Percentiles rank a stretch among this genome's conserved stretches.
These are phyloP conservation scores for Penicillium sp. DNA, from an alignment of 2,329 filamentous ascomycete species.

Conservation along the genomic window DNA sequence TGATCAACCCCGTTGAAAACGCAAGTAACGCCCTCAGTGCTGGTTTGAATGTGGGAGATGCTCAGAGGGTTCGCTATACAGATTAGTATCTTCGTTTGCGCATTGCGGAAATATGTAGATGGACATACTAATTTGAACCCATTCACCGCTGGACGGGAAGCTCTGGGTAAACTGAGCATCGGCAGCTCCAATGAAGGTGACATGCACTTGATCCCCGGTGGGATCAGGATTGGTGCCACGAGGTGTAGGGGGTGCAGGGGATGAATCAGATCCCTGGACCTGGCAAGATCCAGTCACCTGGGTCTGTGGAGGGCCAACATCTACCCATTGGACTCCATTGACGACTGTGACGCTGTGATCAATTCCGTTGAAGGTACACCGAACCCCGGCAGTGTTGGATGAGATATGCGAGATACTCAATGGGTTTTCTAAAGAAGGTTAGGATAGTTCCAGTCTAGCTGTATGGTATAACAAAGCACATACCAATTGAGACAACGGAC, in stretches of 20 bases:
- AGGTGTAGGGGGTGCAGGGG: background rate
- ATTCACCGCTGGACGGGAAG: background rate
- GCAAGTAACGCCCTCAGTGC: conserved; percentile 2
- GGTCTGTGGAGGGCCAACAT: conserved; percentile 32
- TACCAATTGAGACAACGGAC: conserved; percentile 1
- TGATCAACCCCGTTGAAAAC: conserved; percentile 13
- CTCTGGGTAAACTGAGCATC: background rate
- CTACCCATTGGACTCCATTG: conserved; percentile 20
- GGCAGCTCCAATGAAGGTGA: conserved; percentile 8
- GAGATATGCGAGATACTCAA: conserved; percentile 27
- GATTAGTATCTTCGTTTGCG: conserved; percentile 1
- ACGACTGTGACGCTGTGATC: conserved; percentile 23
- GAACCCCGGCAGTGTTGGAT: conserved; percentile 17
- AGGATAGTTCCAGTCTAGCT: background rate
- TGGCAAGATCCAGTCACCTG: conserved; percentile 18
- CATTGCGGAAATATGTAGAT: background rate
- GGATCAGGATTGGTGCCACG: background rate
- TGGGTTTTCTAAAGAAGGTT: conserved; percentile 6
- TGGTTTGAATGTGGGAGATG: conserved; percentile 14
- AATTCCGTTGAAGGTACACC: conserved; percentile 25
- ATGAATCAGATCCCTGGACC: background rate
- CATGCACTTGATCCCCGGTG: background rate
- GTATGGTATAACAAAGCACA: background rate
- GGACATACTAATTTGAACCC: conserved; percentile 11
- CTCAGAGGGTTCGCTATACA: conserved; percentile 12